phyloP scores from a whole-genome alignment of 2,329 filamentous ascomycete genomes.

The Beauveria rudraprayagi region DNA sequence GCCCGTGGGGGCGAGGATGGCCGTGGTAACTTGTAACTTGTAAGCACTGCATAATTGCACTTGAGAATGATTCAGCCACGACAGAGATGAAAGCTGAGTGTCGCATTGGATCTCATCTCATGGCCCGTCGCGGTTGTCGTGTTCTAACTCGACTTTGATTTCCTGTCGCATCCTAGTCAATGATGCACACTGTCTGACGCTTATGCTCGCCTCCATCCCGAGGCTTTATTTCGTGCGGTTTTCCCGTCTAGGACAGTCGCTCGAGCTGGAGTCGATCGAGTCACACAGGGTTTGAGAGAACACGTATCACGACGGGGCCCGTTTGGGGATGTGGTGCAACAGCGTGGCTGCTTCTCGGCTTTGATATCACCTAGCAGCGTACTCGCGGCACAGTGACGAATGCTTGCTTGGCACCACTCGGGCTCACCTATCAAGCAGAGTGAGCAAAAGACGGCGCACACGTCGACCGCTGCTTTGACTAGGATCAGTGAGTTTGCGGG shows the following conservation, averaged over 20 bases:
- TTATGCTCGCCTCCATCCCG: background rate
- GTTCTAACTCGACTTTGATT: no score
- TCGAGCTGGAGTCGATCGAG: background rate
- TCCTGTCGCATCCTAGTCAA: background rate
- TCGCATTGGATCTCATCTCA: background rate
- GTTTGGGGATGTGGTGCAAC: background rate
- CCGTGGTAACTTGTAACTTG: background rate
- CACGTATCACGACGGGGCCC: background rate
- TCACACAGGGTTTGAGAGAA: background rate
- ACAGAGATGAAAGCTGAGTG: background rate
- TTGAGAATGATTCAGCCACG: background rate
- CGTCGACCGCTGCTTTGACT: no score
- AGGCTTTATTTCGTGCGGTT: background rate
- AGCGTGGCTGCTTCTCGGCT: background rate
- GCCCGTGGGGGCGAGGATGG: background rate
- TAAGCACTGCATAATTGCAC: background rate
- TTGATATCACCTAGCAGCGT: background rate
- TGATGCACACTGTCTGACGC: background rate
- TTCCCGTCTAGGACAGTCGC: background rate
- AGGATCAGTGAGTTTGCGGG: no score
- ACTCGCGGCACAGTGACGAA: background rate
- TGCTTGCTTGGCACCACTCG: background rate
- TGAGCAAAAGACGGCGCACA: no score
- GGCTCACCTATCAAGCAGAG: no score
- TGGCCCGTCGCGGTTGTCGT: background rate